A percentile compares a stretch with the other conserved stretches of the same genome.
These are phyloP conservation scores for Epichloe brachyelytri DNA, from an alignment of 2,329 filamentous ascomycete species.

Conservation along the genomic window DNA sequence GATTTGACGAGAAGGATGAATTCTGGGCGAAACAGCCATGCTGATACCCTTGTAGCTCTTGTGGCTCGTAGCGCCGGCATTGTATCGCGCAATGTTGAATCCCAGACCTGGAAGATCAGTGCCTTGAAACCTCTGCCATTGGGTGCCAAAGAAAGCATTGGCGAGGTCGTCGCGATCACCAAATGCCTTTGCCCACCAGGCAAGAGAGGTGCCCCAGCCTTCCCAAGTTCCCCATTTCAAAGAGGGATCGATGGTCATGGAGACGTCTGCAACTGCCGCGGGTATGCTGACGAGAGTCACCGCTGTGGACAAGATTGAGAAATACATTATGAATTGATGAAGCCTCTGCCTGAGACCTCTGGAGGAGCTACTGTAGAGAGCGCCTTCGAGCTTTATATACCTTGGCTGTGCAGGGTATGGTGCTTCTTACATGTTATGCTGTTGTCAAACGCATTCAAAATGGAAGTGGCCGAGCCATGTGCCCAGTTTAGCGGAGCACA, in stretches of 20 bases:
- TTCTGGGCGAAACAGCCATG: conserved; percentile 25
- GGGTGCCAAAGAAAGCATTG: conserved; percentile 26
- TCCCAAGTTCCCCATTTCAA: conserved; percentile 28
- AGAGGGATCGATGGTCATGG: not conserved
- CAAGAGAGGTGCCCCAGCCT: conserved; percentile 29
- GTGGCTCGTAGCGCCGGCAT: conserved; percentile 26
- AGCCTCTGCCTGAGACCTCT: not conserved
- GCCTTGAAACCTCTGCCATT: conserved; percentile 17
- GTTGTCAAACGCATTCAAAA: no score
- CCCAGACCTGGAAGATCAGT: conserved; percentile 24
- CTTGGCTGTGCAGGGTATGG: no score
- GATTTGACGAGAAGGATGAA: conserved; percentile 24
- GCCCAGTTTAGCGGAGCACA: no score
- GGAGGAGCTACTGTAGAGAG: not conserved
- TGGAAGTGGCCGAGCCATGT: no score
- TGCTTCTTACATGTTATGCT: no score
- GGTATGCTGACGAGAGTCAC: not conserved
- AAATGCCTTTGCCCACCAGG: conserved; percentile 31
- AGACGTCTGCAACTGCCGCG: not conserved
- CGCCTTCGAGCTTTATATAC: not conserved
- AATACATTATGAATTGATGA: not conserved
- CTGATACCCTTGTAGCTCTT: conserved; percentile 19
- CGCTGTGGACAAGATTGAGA: not conserved
- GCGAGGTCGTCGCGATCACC: conserved; percentile 28
- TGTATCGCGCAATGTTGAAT: conserved; percentile 30